phyloP scores from a whole-genome alignment of 164 flowering plant genomes.

The Vitis rotundifolia region DNA sequence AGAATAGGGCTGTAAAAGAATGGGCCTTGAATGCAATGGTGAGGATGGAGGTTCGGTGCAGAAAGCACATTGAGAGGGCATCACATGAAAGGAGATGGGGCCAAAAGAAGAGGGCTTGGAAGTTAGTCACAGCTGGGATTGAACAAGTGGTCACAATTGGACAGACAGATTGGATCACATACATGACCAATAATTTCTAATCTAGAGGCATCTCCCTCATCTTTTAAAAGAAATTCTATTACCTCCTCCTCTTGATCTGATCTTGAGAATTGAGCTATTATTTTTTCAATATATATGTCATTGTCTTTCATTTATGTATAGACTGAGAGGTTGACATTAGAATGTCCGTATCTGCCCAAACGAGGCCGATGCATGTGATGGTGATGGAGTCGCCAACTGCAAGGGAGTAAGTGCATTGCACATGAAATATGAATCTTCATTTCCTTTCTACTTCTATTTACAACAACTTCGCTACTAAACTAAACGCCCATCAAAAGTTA shows the following conservation, averaged over 20 bases:
- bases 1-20: constrained; percentile 5
- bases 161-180: constrained; percentile 42
- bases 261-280: constrained; percentile 36
- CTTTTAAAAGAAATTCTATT: constrained; percentile 1
- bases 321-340: constrained; percentile 7
- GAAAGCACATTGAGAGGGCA: constrained; percentile 20
- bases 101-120: constrained; percentile 24
- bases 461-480: too few species aligned
- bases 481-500: too few species aligned
- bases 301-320: neutral
- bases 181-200: constrained; percentile 46
- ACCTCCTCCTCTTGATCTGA: constrained; percentile 30
- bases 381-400: constrained; percentile 7
- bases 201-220: constrained; percentile 32
- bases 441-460: neutral
- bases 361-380: constrained; percentile 15
- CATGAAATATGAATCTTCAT: neutral
- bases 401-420: neutral
- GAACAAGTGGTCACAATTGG: constrained; percentile 38
- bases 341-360: constrained; percentile 24
- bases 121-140: constrained; percentile 46
- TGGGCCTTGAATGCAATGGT: constrained; percentile 8
- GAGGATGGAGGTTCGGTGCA: constrained; percentile 5
- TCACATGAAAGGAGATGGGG: constrained; percentile 30
- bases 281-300: constrained; percentile 4